Base-by-base conservation (phyloP, 2,329 filamentous ascomycete genomes). In the Beauveria medogensis region DNA sequence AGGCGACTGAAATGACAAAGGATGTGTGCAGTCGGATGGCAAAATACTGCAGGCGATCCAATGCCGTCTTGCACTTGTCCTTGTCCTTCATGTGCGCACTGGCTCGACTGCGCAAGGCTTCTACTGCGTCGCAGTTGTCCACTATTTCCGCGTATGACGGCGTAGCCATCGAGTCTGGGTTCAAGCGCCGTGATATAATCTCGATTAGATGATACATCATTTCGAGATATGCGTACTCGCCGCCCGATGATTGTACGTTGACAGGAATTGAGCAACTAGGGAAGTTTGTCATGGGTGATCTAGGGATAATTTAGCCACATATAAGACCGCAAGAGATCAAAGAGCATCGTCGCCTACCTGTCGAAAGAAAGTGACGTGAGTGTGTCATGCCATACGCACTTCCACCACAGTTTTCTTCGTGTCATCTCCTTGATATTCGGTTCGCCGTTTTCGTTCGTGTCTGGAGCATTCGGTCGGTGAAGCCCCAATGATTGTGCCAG, bases 351-450 rank as follows among this genome's bases (percentile, higher is more conserved):
- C 14, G 10, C 72, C 65, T 72, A 83, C 80, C 85, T 77, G 66
- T 88, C 85, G 68, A 88, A 88, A 0, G 85, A 87, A 2, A 88
- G 71, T 0, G 85, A 88, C 0, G 84, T 86, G 22, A 88, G 73
- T 6, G 83, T 86, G 61, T 88, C 85, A 65, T 88, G 85, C 85
- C 85, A 88, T 10, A 85, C 78, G 65, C 83, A 85, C 5, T 82
- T 86, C 85, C 85, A 82, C 84, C 84, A 84, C 48, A 86, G 70
- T 56, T 80, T 81, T 43, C 82, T 74, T 34, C 84, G 74, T 57
- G 83, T 77, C 69, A 78, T 78, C 43, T 85, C 82, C 62, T 80
- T 84, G n/a, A 75, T 72, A 53, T 75, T 76, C 5, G 74, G 69
- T 18, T 82, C 79, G 8, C 69, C 71, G 44, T 68, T 74, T n/a